Base-by-base conservation (phyloP, 2,329 filamentous ascomycete genomes). In the Aureobasidium leucospermi region DNA sequence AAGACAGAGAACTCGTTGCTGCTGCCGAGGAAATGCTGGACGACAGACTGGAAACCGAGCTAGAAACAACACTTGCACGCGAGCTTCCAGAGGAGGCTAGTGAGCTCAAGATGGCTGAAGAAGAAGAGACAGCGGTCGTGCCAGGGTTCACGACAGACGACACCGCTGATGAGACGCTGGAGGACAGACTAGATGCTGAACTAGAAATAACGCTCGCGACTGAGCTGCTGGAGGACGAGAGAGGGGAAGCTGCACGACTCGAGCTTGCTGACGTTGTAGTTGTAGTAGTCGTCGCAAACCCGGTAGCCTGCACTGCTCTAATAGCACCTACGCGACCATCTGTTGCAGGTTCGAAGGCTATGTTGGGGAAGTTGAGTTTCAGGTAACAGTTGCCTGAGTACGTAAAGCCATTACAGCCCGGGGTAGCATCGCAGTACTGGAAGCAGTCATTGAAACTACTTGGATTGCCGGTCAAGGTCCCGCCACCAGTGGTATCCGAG, bases 371-470 rank as follows among this genome's bases (percentile, higher is more conserved):
- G 39, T 16, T 23, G 23, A 46, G 43, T 46, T 29, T 23, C 19
- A 8, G 3, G 43, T 46, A 11, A 10, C 67, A 2, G 61, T 63
- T 23, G 23, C 23, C 23, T 23, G 23, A 23, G 23, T 23, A 23
- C 19, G 23, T 23, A 23, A 23, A 23, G 3, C 23, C 23, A 23
- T 23, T 23, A 2, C 23, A 23, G 23, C 23, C 23, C 2, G 23
- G 23, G 23, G 23, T 23, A 23, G 23, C 42, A 51, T 67, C 65
- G 58, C 67, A 68, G 5, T 64, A 48, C 1, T 13, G 51, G 45
- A 68, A 66, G 47, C 67, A 68, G 15, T 65, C 65, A 9, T 60
- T 60, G 49, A 60, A 60, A 23, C 6, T 11, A 1, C 10, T 23
- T 7, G 23, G 13, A 6, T 19, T 8, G 11, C 31, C 11, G 5